Conservation (phyloP, 1,139 yeast genomes). For the Yamadazyma dushanensis region DNA sequence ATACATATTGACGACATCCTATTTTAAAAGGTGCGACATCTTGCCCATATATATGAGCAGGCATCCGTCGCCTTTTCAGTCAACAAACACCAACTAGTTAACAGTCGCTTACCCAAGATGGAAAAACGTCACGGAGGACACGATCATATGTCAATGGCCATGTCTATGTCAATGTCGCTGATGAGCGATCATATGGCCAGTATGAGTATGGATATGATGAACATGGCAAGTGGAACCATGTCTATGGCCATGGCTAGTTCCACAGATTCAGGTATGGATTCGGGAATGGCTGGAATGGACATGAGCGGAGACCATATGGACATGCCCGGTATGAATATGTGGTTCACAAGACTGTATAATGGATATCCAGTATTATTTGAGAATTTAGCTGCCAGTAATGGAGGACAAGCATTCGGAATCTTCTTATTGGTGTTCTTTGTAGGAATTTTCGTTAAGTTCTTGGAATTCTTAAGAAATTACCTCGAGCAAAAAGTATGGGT, state of each 20-base stretch:
- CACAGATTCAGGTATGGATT: conserved; percentile 15
- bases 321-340: conserved; percentile 56
- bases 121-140: too few relatives aligned
- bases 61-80: too few relatives aligned
- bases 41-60: too few relatives aligned
- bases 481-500: conserved; percentile 66
- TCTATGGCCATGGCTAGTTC: conserved; percentile 11
- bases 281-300: conserved; percentile 18
- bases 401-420: conserved; percentile 71
- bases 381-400: conserved; percentile 48
- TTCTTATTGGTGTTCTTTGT: conserved; percentile 58
- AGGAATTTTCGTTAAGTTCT: conserved; percentile 58
- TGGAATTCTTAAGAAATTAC: conserved; percentile 59
- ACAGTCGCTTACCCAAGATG: too few relatives aligned
- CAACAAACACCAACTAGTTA: too few relatives aligned
- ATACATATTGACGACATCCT: too few relatives aligned
- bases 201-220: conserved; percentile 7
- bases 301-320: conserved; percentile 31
- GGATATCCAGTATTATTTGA: conserved; percentile 64
- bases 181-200: conserved; percentile 3
- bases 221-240: not conserved
- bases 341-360: conserved; percentile 49
- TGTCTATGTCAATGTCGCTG: conserved; percentile 5
- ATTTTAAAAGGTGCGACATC: too few relatives aligned
- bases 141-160: conserved; percentile 5